Evolutionary conservation across 2,329 filamentous ascomycete species (phyloP).

Genomic region (Tolypocladium nubicola): DNA sequence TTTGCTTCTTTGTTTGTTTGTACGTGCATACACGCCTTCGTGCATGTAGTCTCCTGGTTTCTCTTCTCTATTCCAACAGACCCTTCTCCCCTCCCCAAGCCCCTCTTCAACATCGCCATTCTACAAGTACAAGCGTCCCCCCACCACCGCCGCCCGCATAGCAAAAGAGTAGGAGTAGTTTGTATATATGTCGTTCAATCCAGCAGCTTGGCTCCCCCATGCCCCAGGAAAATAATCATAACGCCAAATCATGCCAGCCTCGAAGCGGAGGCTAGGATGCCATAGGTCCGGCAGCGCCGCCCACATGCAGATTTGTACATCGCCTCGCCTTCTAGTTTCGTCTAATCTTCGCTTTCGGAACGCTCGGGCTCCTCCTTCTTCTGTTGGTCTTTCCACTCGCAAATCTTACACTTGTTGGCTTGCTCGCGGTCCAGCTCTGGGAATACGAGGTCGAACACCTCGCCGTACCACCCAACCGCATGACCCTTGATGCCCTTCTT

Average conservation of each 20-base stretch:
- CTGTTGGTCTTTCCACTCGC: conserved; percentile 40
- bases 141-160: neutral
- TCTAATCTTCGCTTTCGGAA: conserved; percentile 23
- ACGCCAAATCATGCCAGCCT: conserved; percentile 4
- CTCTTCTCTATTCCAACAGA: neutral
- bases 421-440: conserved; percentile 62
- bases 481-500: conserved; percentile 91
- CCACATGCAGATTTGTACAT: conserved; percentile 2
- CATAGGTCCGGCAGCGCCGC: conserved; percentile 3
- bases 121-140: neutral
- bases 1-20: neutral
- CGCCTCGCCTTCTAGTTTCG: neutral
- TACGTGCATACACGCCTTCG: neutral
- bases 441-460: conserved; percentile 90
- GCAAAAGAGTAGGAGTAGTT: neutral
- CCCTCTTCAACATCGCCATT: neutral
- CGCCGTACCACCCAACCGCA: conserved; percentile 84
- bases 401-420: conserved; percentile 64
- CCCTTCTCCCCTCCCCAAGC: neutral
- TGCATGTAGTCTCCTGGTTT: neutral
- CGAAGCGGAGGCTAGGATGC: neutral
- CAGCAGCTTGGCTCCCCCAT: neutral
- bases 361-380: conserved; percentile 25
- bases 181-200: neutral
- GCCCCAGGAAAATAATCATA: conserved; percentile 1